phyloP scores from a whole-genome alignment of 2,329 filamentous ascomycete species.

The Pseudophaeomoniella oleicola region DNA sequence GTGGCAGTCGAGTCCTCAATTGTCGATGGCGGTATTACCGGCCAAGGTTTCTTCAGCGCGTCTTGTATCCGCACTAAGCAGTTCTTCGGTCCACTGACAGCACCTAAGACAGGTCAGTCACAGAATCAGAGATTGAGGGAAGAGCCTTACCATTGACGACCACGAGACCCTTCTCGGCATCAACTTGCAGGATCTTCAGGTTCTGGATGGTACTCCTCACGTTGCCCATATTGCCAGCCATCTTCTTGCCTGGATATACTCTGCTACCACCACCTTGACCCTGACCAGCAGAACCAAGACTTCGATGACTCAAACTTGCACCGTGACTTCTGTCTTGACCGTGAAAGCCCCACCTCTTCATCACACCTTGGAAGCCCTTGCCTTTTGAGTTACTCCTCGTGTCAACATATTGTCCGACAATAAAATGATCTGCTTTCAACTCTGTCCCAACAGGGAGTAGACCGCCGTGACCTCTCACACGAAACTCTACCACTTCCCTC shows the following conservation, averaged over 20 bases:
- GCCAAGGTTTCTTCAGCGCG: conserved; percentile 75
- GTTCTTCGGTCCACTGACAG: conserved; percentile 77
- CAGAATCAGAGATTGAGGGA: background rate
- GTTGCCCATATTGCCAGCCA: conserved; percentile 91
- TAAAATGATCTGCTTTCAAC: conserved; percentile 81
- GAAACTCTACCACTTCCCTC: conserved; percentile 71
- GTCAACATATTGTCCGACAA: conserved; percentile 81
- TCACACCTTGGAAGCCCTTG: conserved; percentile 90
- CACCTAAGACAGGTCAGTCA: conserved; percentile 26
- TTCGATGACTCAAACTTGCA: conserved; percentile 86
- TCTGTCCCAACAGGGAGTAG: conserved; percentile 61
- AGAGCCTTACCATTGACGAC: conserved; percentile 58
- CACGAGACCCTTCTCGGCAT: conserved; percentile 73
- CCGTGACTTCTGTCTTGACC: conserved; percentile 90
- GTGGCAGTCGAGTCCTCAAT: too few relatives aligned
- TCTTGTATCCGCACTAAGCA: conserved; percentile 76
- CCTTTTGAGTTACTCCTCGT: conserved; percentile 65
- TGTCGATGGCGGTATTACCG: conserved; percentile 25
- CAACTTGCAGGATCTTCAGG: conserved; percentile 74
- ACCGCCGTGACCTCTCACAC: conserved; percentile 58
- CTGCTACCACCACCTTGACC: conserved; percentile 85
- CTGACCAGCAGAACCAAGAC: conserved; percentile 77
- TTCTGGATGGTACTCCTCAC: conserved; percentile 84
- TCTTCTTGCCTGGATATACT: conserved; percentile 91
- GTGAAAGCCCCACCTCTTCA: conserved; percentile 86